Evolutionary conservation across 2,329 filamentous ascomycete genomes (phyloP).

Genomic region (Biscogniauxia marginata): DNA sequence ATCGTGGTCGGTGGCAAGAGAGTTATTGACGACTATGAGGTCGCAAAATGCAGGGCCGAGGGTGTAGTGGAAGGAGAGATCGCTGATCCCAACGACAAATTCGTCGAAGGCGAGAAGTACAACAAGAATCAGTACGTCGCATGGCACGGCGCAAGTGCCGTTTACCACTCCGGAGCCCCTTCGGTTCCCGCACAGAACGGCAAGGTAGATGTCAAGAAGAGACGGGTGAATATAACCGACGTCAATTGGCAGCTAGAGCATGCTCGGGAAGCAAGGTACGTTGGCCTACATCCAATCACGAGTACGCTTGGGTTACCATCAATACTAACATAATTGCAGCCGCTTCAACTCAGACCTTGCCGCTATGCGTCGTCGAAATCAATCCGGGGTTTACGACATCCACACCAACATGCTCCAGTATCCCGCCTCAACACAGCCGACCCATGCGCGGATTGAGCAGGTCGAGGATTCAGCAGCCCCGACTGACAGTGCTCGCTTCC

Average conservation of each 20-base stretch:
- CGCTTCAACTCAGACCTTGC: conserved; percentile 79
- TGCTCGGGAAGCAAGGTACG: conserved; percentile 83
- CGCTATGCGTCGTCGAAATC: conserved; percentile 65
- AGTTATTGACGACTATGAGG: conserved; percentile 87
- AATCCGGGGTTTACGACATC: conserved; percentile 82
- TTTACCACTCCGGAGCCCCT: conserved; percentile 83
- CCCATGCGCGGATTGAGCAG: conserved; percentile 78
- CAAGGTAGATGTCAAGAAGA: conserved; percentile 79
- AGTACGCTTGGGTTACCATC: neutral
- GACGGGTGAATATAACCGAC: conserved; percentile 84
- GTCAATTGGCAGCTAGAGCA: conserved; percentile 97
- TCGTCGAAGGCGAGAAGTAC: conserved; percentile 80
- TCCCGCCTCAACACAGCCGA: conserved; percentile 85
- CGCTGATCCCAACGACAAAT: conserved; percentile 82
- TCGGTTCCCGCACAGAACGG: conserved; percentile 72
- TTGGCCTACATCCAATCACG: conserved; percentile 17
- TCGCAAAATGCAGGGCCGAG: conserved; percentile 68
- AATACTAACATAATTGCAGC: conserved; percentile 44
- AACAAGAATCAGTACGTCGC: conserved; percentile 99
- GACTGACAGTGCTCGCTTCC: conserved; percentile 39
- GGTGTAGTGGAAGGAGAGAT: conserved; percentile 85
- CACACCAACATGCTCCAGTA: conserved; percentile 93
- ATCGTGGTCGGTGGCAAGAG: conserved; percentile 90
- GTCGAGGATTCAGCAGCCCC: conserved; percentile 40
- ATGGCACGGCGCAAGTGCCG: conserved; percentile 94